Conservation (phyloP, 345 rosid species). For the Ceriops tagal region DNA sequence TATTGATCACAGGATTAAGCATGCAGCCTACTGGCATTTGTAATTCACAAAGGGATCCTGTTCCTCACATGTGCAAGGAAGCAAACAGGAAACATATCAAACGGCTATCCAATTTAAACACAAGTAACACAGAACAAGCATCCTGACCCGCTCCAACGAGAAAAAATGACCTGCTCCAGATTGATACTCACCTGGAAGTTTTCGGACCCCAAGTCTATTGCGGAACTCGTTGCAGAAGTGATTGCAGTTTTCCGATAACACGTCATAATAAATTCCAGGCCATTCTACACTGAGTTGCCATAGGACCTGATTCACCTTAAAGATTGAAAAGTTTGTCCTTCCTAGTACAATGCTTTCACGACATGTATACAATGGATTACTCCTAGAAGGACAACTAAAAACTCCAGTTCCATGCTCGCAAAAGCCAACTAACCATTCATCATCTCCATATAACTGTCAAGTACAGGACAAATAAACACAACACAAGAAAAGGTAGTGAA, state of each 20-base stretch:
- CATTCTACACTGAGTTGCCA: constrained; percentile 81
- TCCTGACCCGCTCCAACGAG: background rate
- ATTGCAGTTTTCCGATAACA: constrained; percentile 85
- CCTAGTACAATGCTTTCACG: constrained; percentile 79
- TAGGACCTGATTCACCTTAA: constrained; percentile 69
- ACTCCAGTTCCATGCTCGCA: constrained; percentile 95
- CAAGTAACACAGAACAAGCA: background rate
- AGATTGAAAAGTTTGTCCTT: constrained; percentile 51
- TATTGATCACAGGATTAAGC: background rate
- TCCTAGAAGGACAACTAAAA: constrained; percentile 72
- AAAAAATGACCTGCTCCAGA: background rate
- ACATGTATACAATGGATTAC: constrained; percentile 85
- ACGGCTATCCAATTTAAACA: constrained; percentile 1
- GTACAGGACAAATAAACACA: constrained; percentile 5
- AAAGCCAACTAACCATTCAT: constrained; percentile 95
- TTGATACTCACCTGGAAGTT: constrained; percentile 73
- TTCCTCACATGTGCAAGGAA: background rate
- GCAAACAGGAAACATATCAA: constrained; percentile 1
- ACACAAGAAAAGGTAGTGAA: background rate
- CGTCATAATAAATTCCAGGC: constrained; percentile 73
- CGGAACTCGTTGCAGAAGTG: constrained; percentile 91
- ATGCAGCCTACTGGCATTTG: background rate
- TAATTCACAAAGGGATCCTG: background rate
- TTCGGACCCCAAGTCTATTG: constrained; percentile 74
- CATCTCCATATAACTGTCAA: constrained; percentile 71